A percentile compares a stretch with the other conserved stretches of the same genome.
Conservation (phyloP, 23 red algal genomes). For the Agarophyton chilense region DNA sequence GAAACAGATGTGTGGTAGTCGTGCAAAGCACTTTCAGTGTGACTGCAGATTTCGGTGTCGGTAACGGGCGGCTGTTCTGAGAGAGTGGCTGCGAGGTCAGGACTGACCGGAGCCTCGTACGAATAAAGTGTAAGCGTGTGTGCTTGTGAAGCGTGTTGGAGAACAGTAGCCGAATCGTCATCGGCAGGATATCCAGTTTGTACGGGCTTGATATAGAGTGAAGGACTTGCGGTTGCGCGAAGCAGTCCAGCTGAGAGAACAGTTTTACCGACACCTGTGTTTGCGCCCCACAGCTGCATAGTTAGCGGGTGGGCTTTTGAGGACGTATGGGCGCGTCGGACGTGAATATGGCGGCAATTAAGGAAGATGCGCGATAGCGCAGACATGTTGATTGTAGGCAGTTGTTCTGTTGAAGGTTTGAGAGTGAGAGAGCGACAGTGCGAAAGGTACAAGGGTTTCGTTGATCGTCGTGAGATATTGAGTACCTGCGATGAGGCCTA, state of each 20-base stretch:
- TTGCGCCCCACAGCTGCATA: conserved; percentile 93
- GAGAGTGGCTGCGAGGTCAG: conserved; percentile 66
- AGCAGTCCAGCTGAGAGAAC: conserved; percentile 78
- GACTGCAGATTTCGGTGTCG: conserved; percentile 14
- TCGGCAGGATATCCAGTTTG: conserved; percentile 87
- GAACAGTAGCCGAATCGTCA: conserved; percentile 73
- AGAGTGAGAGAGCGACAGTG: neutral
- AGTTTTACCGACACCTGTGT: conserved; percentile 96
- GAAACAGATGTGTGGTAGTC: neutral
- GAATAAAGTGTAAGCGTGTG: conserved; percentile 40
- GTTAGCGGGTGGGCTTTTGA: conserved; percentile 12
- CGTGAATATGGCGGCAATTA: neutral
- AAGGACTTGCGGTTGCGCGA: conserved; percentile 11
- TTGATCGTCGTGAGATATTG: too few relatives aligned
- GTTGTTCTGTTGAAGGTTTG: neutral
- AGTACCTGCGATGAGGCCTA: too few relatives aligned
- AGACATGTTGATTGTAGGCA: neutral
- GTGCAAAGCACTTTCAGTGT: conserved; percentile 25
- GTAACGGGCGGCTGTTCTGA: neutral
- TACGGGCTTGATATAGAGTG: conserved; percentile 88
- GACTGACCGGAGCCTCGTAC: conserved; percentile 47
- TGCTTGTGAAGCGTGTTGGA: conserved; percentile 2
- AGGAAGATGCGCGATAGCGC: neutral
- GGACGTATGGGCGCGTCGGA: neutral
- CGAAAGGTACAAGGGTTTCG: too few relatives aligned